Conservation (phyloP, 371 early-diverging fungal species). For the Massospora cicadina region DNA sequence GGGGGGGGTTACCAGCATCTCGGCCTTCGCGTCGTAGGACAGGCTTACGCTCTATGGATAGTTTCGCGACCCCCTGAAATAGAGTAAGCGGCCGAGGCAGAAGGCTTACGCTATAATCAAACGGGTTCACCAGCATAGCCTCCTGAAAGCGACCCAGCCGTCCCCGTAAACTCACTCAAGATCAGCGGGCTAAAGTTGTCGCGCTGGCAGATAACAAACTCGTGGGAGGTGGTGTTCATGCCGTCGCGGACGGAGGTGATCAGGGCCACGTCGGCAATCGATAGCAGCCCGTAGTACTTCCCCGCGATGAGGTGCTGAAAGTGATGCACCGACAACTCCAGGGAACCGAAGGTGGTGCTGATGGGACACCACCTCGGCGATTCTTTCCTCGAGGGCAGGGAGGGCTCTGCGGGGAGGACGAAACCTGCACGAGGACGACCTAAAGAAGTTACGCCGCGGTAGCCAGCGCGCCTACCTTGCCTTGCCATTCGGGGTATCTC, state of each 20-base stretch:
- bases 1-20: no score
- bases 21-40: no score
- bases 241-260: conserved; percentile 96
- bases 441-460: not conserved
- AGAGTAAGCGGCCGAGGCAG: not conserved
- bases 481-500: conserved; percentile 76
- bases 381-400: conserved; percentile 58
- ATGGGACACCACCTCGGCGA: conserved; percentile 82
- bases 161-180: conserved; percentile 93
- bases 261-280: conserved; percentile 84
- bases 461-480: conserved; percentile 21
- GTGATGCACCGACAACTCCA: conserved; percentile 90
- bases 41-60: no score
- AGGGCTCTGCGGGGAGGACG: conserved; percentile 26
- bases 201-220: conserved; percentile 90
- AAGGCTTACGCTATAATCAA: conserved; percentile 54
- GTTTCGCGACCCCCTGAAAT: no score
- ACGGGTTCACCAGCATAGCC: conserved; percentile 91
- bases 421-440: conserved; percentile 72
- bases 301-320: conserved; percentile 88
- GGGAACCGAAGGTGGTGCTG: conserved; percentile 84
- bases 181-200: conserved; percentile 81
- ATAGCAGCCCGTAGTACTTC: conserved; percentile 89
- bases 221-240: conserved; percentile 97
- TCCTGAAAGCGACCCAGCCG: conserved; percentile 80